Conservation (phyloP, 2,329 filamentous ascomycete genomes). For the Alternaria sp. region DNA sequence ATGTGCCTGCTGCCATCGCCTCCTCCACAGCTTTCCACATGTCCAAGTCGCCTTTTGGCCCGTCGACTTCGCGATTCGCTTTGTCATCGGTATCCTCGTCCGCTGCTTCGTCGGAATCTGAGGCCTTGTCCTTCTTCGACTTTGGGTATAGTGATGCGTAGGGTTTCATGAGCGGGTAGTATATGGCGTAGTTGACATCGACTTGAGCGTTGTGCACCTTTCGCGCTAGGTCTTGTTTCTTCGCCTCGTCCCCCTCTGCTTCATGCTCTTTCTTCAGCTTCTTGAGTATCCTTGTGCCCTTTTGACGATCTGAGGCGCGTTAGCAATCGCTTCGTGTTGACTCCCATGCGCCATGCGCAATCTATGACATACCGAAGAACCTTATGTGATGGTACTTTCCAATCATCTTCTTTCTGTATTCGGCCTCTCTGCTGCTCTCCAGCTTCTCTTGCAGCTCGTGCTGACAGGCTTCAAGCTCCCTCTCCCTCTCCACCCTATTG, state of each 20-base stretch:
- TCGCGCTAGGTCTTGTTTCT: conserved; percentile 59
- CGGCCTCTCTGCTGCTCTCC: conserved; percentile 58
- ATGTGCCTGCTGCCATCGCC: conserved; percentile 64
- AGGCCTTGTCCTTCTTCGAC: conserved; percentile 28
- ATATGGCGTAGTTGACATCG: conserved; percentile 76
- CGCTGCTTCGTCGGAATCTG: conserved; percentile 26
- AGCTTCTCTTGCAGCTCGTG: conserved; percentile 62
- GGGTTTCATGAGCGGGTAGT: conserved; percentile 72
- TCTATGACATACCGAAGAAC: conserved; percentile 72
- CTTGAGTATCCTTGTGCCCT: conserved; percentile 71
- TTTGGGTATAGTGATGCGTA: conserved; percentile 67
- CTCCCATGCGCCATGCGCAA: neutral
- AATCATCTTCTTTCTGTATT: conserved; percentile 74
- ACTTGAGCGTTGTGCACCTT: conserved; percentile 73
- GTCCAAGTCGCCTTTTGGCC: conserved; percentile 58
- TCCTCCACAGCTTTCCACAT: conserved; percentile 73
- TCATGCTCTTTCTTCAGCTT: conserved; percentile 65
- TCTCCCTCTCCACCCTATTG: conserved; percentile 71
- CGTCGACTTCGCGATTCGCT: conserved; percentile 44
- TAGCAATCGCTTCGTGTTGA: neutral
- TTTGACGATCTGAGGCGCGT: conserved; percentile 67
- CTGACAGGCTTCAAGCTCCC: conserved; percentile 71
- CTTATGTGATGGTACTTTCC: conserved; percentile 81
- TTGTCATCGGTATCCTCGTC: conserved; percentile 35
- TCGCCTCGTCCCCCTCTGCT: conserved; percentile 57